Evolutionary conservation across 1,284 basidiomycete species (phyloP), one percentile per base, ranked within the genome.

Genomic region (Cutaneotrichosporon daszewskae): DNA sequence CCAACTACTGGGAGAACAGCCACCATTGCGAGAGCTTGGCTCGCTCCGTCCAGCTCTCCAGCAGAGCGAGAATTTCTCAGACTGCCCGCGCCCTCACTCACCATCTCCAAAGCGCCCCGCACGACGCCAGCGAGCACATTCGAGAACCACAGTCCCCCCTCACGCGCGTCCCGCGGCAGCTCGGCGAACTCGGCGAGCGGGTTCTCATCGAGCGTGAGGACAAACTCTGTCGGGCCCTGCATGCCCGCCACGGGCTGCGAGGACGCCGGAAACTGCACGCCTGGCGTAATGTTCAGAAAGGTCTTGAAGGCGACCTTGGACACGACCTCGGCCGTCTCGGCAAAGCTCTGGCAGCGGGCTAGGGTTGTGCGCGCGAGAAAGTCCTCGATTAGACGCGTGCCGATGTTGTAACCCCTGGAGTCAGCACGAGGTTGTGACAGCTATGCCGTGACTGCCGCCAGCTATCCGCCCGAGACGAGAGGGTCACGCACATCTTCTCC

Each of bases 231-330:
- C 39, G 44, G 25, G 40, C 19, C n/a, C 20, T 28, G 32, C 36
- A 61, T 64, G 49, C 50, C 43, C 39, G 77, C 63, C 11, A 77
- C 68, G 2, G 77, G 73, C 23, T 69, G 69, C 11, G 76, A 72
- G 11, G 44, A 74, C 62, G 54, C 51, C 6, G 78, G 76, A 58
- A 94, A 89, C 8, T 82, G 79, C 37, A 97, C 79, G 22, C 74
- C 76, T 0, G 95, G 95, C 0, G 85, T 84, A 56, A 97, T 86
- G 67, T 96, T 96, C 43, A 99, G 75, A 70, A 98, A 98, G 12
- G 90, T 85, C 72, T 96, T 96, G 78, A 98, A 98, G n/a, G 91
- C 95, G 56, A 98, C 87, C 87, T 95, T 94, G 9, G 88, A 79
- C 11, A 95, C 79, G 44, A 92, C 87, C 72, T 97, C 91, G 7